Percentiles rank a stretch among this genome's conserved stretches.
Evolutionary conservation across 768 basidiomycete species (phyloP).

Genomic region (Phylloporus sp.): DNA sequence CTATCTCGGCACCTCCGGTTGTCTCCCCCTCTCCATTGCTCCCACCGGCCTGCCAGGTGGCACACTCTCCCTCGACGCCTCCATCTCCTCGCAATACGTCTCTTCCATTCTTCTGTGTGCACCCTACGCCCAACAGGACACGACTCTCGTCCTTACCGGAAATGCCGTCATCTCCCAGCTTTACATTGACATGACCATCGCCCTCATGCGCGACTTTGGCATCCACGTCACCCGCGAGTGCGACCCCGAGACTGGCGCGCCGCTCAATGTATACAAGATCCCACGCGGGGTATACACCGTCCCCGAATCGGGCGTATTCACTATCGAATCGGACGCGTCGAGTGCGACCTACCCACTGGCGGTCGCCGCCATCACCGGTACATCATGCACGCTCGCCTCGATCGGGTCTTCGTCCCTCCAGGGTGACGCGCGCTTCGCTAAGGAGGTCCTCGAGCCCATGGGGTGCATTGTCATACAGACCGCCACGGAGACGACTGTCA

Average conservation of each 20-base stretch:
- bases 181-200: conserved; percentile 99
- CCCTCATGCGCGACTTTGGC: conserved; percentile 95
- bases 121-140: conserved; percentile 80
- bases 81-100: conserved; percentile 96
- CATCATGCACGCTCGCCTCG: conserved; percentile 86
- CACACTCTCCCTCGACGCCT: conserved; percentile 82
- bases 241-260: conserved; percentile 55
- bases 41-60: conserved; percentile 81
- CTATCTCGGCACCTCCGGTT: conserved; percentile 76
- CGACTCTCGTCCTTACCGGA: conserved; percentile 85
- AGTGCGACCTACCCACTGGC: conserved; percentile 97
- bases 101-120: conserved; percentile 96
- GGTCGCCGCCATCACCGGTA: conserved; percentile 96
- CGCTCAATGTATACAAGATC: conserved; percentile 80
- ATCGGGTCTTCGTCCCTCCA: conserved; percentile 90
- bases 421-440: conserved; percentile 96
- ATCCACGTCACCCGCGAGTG: conserved; percentile 63
- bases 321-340: conserved; percentile 92
- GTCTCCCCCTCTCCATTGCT: conserved; percentile 82
- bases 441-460: conserved; percentile 90
- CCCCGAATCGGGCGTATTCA: conserved; percentile 60
- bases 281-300: conserved; percentile 75
- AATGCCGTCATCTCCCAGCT: conserved; percentile 97
- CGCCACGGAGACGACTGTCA: conserved; percentile 82
- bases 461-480: conserved; percentile 91